Evolutionary conservation across 768 basidiomycete species (phyloP).

Genomic region (Jaapia argillacea): DNA sequence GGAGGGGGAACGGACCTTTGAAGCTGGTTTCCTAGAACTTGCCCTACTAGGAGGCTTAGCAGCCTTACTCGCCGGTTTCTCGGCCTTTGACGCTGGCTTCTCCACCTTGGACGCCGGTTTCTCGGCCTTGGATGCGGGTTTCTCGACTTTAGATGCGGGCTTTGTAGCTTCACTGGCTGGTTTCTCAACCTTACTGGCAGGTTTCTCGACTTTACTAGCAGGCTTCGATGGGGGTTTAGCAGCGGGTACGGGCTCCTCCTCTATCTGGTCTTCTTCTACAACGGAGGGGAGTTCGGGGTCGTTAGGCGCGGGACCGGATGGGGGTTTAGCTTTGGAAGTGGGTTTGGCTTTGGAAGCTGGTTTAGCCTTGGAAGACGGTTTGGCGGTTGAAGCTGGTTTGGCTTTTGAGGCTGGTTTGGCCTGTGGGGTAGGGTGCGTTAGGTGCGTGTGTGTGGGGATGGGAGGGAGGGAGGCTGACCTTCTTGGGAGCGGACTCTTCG

Average conservation of each 20-base stretch:
- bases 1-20: too few species aligned
- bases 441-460: constrained; percentile 52
- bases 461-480: constrained; percentile 45
- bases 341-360: constrained; percentile 24
- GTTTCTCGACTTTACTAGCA: too few species aligned
- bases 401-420: not conserved
- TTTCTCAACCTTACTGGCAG: too few species aligned
- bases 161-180: too few species aligned
- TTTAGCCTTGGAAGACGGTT: constrained; percentile 26
- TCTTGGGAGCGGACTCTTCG: constrained; percentile 27
- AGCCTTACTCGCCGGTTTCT: constrained; percentile 5
- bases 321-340: too few species aligned
- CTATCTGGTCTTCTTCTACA: too few species aligned
- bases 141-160: constrained; percentile 25
- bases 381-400: constrained; percentile 30
- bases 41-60: constrained; percentile 6
- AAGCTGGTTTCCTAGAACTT: constrained; percentile 20
- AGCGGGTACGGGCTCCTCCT: too few species aligned
- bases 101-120: constrained; percentile 29
- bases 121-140: constrained; percentile 26
- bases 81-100: constrained; percentile 17
- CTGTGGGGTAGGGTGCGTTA: constrained; percentile 4
- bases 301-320: too few species aligned
- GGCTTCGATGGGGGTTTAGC: constrained; percentile 12
- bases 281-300: too few species aligned